These are phyloP conservation scores for Golubevia sp. DNA, from an alignment of 1,284 basidiomycete species.

Conservation along the genomic window DNA sequence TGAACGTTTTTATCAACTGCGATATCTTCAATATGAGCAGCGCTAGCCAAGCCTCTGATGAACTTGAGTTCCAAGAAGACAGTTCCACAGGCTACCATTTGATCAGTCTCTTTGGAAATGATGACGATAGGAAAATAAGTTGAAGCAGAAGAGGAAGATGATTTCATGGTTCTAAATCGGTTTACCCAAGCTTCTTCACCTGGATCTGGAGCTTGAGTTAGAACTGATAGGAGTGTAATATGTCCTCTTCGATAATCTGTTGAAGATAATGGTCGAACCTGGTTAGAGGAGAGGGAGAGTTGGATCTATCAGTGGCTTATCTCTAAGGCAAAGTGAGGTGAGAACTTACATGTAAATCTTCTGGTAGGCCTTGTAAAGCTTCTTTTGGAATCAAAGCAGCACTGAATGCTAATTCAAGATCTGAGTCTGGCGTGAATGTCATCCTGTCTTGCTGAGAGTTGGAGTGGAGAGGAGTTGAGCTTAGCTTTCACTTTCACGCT, in stretches of 20 bases:
- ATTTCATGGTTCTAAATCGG: slow-evolving; percentile 15
- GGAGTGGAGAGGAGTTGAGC: too few relatives aligned
- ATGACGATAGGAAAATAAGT: slow-evolving; percentile 83
- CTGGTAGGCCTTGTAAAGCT: slow-evolving; percentile 68
- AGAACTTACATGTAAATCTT: slow-evolving; percentile 67
- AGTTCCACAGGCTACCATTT: slow-evolving; percentile 81
- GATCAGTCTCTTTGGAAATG: slow-evolving; percentile 74
- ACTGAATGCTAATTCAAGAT: slow-evolving; percentile 78
- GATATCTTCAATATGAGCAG: slow-evolving; percentile 97
- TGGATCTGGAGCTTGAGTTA: slow-evolving; percentile 78
- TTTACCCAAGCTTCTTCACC: slow-evolving; percentile 68
- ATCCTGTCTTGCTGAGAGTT: too few relatives aligned
- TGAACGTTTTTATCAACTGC: slow-evolving; percentile 84
- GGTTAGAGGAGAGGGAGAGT: slow-evolving; percentile 8
- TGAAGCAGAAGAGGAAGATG: slow-evolving; percentile 15
- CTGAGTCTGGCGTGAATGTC: slow-evolving; percentile 70
- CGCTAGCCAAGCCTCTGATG: slow-evolving; percentile 75
- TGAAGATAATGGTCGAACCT: slow-evolving; percentile 86
- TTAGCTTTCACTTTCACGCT: too few relatives aligned
- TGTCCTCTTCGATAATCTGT: slow-evolving; percentile 84
- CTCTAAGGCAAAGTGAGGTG: not conserved
- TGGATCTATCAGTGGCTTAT: not conserved
- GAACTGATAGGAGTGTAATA: slow-evolving; percentile 77
- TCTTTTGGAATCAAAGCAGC: slow-evolving; percentile 71
- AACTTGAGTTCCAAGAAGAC: slow-evolving; percentile 93